Conservation (phyloP, 495 filamentous ascomycete species). For the Hapsidospora chrysogenum region DNA sequence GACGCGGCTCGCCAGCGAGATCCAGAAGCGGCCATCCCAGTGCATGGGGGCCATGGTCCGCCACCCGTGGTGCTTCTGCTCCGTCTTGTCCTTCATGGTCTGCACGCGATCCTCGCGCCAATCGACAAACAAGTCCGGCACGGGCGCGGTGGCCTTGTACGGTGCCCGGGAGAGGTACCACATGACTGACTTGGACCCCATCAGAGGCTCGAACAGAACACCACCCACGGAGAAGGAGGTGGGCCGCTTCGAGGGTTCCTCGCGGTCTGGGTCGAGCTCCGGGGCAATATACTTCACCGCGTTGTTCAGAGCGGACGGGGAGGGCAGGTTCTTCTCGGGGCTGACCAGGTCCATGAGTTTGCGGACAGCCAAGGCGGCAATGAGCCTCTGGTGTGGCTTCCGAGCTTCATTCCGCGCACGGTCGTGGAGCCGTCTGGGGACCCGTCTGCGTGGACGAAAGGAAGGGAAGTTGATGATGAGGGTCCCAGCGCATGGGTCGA, state of each 20-base stretch:
- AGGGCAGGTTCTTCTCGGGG: conserved; percentile 16
- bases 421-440: conserved; percentile 4
- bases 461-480: conserved; percentile 21
- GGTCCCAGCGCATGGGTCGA: conserved; percentile 24
- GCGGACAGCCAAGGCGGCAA: conserved; percentile 22
- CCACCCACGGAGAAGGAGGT: conserved; percentile 35
- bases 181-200: background rate
- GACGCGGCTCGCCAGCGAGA: conserved; percentile 34
- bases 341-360: conserved; percentile 20
- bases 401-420: conserved; percentile 11
- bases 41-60: conserved; percentile 22
- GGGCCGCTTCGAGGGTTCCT: conserved; percentile 8
- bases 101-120: background rate
- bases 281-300: conserved; percentile 21
- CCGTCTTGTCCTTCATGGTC: conserved; percentile 4
- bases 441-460: conserved; percentile 5
- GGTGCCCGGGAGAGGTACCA: conserved; percentile 27
- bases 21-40: conserved; percentile 79
- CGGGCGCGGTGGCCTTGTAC: conserved; percentile 10
- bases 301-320: conserved; percentile 14
- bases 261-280: conserved; percentile 5
- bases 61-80: background rate
- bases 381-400: conserved; percentile 13
- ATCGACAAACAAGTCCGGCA: conserved; percentile 5
- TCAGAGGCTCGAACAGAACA: conserved; percentile 34